A percentile compares a stretch with the other conserved stretches of the same genome.
phyloP scores from a whole-genome alignment of 495 filamentous ascomycete genomes.

The Penicillium cinerascens region DNA sequence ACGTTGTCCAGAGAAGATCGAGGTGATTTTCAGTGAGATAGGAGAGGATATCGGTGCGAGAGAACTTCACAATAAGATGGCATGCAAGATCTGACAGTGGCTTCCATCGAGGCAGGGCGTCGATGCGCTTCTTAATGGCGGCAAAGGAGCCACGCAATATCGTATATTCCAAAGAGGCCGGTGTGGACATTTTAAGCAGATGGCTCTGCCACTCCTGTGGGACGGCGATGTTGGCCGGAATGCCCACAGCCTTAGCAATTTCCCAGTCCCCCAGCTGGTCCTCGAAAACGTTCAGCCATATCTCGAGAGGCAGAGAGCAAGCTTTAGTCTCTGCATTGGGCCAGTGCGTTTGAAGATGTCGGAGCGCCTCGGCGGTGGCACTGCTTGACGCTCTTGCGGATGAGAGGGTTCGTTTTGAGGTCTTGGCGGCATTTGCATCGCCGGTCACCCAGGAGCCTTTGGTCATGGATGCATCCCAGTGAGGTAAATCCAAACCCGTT shows the following conservation, averaged over 20 bases:
- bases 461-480: conserved; percentile 8
- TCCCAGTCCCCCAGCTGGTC: conserved; percentile 82
- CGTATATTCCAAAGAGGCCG: conserved; percentile 70
- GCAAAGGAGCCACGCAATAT: conserved; percentile 68
- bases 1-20: conserved; percentile 77
- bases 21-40: conserved; percentile 76
- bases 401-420: conserved; percentile 14
- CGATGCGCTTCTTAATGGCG: conserved; percentile 64
- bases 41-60: conserved; percentile 68
- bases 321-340: conserved; percentile 20
- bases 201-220: conserved; percentile 70
- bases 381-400: conserved; percentile 55
- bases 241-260: conserved; percentile 70
- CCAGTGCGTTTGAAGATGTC: conserved; percentile 32
- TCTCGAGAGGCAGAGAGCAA: conserved; percentile 65
- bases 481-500: conserved; percentile 40
- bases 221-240: conserved; percentile 70
- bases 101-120: conserved; percentile 61
- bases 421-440: not conserved
- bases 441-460: not conserved
- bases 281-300: conserved; percentile 86
- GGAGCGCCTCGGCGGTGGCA: conserved; percentile 55
- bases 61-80: conserved; percentile 88
- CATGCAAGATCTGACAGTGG: conserved; percentile 77
- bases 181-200: conserved; percentile 44